Base-by-base conservation (phyloP, 805 yeast genomes). In the Scheffersomyces coipomensis region DNA sequence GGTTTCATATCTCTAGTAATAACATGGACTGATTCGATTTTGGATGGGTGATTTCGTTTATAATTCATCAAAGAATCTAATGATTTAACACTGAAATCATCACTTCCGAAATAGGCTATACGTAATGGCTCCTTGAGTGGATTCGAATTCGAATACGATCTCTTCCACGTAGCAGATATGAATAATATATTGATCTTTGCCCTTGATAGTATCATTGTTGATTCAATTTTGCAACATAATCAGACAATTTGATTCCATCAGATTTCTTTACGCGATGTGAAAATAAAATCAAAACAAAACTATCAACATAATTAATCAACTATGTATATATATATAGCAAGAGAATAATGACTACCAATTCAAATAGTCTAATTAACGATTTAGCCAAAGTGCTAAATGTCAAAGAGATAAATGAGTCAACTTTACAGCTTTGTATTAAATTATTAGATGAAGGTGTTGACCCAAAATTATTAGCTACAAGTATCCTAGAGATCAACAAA, bases 21-120 rank as follows among this genome's bases (percentile, higher is more conserved):
- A 9, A 86, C 75, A 44, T 85, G 85, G 2, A 88, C 57, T 2
- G 52, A 32, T 47, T 66, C 55, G 33, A 42, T 56, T 42, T 19
- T 68, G 43, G 6, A 47, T 29, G 42, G 53, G 29, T 35, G 47
- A 34, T 26, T 9, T 13, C 2, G 33, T 38, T 23, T 43, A 23
- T 52, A 52, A 3, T 68, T 48, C 6, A 74, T 48, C 12, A 63
- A 49, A 22, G 62, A 64, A 7, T 58, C 51, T 13, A 87, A 64
- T 3, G 85, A 75, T 7, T 59, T 64, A 19, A 80, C 73, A 48
- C 89, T 81, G 59, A 87, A 88, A 17, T 57, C 58, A 53, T 88
- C 96, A 1, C 89, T 77, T 0, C 96, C 96, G 58, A 88, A 88
- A 53, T 78, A 85, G 1, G 88, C 86, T 8, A 87, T 58, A 26